These are phyloP conservation scores for Ophiostoma perfectum DNA, from an alignment of 2,329 filamentous ascomycete genomes.

Conservation along the genomic window DNA sequence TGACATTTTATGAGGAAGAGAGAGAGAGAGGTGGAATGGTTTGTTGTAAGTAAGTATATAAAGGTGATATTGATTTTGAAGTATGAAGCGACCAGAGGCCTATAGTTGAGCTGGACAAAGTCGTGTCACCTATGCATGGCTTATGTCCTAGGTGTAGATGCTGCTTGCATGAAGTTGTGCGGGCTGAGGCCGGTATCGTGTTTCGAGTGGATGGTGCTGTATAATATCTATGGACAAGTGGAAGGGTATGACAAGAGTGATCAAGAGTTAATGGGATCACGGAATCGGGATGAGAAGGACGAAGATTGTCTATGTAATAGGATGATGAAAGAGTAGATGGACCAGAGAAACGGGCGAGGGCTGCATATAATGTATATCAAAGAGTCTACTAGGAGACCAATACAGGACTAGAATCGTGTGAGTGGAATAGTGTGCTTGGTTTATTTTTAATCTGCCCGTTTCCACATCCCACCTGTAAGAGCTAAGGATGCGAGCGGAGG, in stretches of 20 bases:
- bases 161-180: background rate
- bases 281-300: background rate
- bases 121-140: background rate
- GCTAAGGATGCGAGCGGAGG: background rate
- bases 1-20: slow-evolving; percentile 33
- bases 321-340: background rate
- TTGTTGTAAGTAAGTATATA: background rate
- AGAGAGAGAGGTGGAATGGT: slow-evolving; percentile 4
- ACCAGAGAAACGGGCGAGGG: background rate
- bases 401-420: background rate
- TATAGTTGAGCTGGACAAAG: background rate
- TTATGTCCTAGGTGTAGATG: background rate
- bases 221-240: background rate
- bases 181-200: background rate
- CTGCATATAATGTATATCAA: slow-evolving; percentile 11
- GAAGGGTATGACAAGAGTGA: too few species aligned
- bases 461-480: background rate
- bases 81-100: background rate
- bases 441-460: slow-evolving; percentile 9
- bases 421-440: slow-evolving; percentile 3
- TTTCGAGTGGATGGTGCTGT: too few species aligned
- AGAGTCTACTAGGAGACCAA: background rate
- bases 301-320: background rate
- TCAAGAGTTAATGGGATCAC: background rate
- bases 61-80: background rate